Percentiles rank a stretch among this genome's conserved stretches.
These are phyloP conservation scores for Acrocalymma vagum DNA, from an alignment of 2,329 filamentous ascomycete species.

Conservation along the genomic window DNA sequence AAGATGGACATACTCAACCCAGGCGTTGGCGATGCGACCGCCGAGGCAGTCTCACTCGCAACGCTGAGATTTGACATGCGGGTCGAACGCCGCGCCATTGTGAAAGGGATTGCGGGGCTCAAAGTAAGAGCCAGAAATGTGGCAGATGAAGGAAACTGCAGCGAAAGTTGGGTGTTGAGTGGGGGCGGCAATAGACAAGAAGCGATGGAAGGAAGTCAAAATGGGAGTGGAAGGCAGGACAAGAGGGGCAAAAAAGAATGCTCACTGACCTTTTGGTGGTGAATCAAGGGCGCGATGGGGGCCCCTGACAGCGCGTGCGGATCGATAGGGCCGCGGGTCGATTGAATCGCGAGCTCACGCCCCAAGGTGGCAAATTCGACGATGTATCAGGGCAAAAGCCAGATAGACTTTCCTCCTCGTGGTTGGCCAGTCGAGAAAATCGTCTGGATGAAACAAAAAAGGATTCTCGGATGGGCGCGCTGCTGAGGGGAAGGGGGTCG, in stretches of 20 bases:
- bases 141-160: slow-evolving; percentile 2
- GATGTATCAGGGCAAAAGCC: slow-evolving; percentile 4
- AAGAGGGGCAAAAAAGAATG: slow-evolving; percentile 11
- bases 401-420: slow-evolving; percentile 7
- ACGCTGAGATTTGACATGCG: slow-evolving; percentile 26
- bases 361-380: slow-evolving; percentile 34
- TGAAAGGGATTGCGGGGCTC: slow-evolving; percentile 2
- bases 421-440: slow-evolving; percentile 1
- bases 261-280: slow-evolving; percentile 15
- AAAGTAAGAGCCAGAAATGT: slow-evolving; percentile 1
- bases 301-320: slow-evolving; percentile 28
- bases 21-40: slow-evolving; percentile 4
- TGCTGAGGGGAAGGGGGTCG: slow-evolving; percentile 6
- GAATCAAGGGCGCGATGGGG: slow-evolving; percentile 26
- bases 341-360: slow-evolving; percentile 35
- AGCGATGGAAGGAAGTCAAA: slow-evolving; percentile 2
- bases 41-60: slow-evolving; percentile 14
- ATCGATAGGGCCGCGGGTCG: slow-evolving; percentile 29
- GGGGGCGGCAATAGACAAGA: neutral
- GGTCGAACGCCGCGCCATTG: slow-evolving; percentile 36
- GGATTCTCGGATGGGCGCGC: neutral
- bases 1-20: neutral
- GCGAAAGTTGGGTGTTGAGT: too few relatives aligned
- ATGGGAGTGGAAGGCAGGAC: slow-evolving; percentile 5
- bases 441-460: neutral